A percentile compares a stretch with the other conserved stretches of the same genome.
phyloP scores from a whole-genome alignment of 2,329 filamentous ascomycete genomes.

The Tolypocladium paradoxum region DNA sequence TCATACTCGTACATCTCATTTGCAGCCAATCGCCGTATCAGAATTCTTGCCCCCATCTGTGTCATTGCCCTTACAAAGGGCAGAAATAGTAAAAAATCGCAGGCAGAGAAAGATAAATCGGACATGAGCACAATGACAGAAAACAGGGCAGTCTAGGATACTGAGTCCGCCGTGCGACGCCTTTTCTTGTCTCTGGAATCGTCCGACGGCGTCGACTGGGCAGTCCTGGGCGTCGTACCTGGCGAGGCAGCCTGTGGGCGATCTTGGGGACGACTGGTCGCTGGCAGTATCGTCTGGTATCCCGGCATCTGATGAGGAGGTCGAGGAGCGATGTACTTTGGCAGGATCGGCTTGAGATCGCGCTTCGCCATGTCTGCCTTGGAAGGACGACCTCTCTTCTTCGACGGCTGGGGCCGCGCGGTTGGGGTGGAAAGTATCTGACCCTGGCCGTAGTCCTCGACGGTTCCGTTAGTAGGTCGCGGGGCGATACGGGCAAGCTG shows the following conservation, averaged over 20 bases:
- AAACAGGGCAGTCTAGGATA: not conserved
- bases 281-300: conserved; percentile 6
- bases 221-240: not conserved
- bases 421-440: not conserved
- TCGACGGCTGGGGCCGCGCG: conserved; percentile 9
- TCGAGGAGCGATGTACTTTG: conserved; percentile 21
- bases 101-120: not conserved
- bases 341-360: conserved; percentile 18
- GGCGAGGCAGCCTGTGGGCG: not conserved
- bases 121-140: not conserved
- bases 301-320: conserved; percentile 7
- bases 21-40: not conserved
- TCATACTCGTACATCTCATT: not conserved
- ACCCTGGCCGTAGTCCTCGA: not conserved
- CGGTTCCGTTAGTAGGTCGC: conserved; percentile 9
- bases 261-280: not conserved
- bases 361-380: conserved; percentile 29
- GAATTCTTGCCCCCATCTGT: not conserved
- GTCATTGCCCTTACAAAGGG: not conserved
- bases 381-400: conserved; percentile 35
- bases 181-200: conserved; percentile 1
- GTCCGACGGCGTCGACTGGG: not conserved
- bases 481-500: conserved; percentile 11
- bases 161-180: not conserved
- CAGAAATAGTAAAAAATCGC: not conserved